Conservation (phyloP, 2,329 filamentous ascomycete species). For the Colletotrichum siamense region DNA sequence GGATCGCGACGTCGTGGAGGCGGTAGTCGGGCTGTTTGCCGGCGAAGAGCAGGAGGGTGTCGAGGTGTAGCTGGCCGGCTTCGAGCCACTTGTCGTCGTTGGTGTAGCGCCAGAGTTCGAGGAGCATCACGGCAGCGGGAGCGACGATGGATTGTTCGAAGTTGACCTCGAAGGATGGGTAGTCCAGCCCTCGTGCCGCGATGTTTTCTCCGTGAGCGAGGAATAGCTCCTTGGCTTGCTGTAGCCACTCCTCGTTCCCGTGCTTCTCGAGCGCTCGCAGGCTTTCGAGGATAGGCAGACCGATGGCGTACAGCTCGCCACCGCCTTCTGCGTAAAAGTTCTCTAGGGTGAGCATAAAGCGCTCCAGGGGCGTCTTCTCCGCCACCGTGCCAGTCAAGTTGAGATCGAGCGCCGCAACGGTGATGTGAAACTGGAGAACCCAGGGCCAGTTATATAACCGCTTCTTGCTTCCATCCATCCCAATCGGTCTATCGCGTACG, state of each 20-base stretch:
- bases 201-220: neutral
- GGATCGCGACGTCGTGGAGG: slow-evolving; percentile 10
- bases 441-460: slow-evolving; percentile 15
- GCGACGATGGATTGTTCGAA: slow-evolving; percentile 19
- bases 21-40: slow-evolving; percentile 18
- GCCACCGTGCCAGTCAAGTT: neutral
- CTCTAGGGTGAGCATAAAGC: slow-evolving; percentile 1
- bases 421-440: slow-evolving; percentile 10
- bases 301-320: slow-evolving; percentile 2
- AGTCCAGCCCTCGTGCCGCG: neutral
- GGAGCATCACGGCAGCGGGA: slow-evolving; percentile 34
- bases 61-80: neutral
- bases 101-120: slow-evolving; percentile 52
- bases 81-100: slow-evolving; percentile 42
- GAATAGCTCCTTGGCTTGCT: neutral
- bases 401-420: neutral
- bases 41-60: neutral
- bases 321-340: slow-evolving; percentile 11
- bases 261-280: neutral
- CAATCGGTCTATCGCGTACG: neutral
- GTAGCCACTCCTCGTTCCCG: neutral
- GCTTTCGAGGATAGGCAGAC: neutral
- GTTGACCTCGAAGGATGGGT: slow-evolving; percentile 12
- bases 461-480: neutral
- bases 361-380: neutral